A percentile compares a stretch with the other conserved stretches of the same genome.
These are phyloP conservation scores for Triticum dicoccoides DNA, from an alignment of 176 grass and related monocot genomes.

Conservation along the genomic window DNA sequence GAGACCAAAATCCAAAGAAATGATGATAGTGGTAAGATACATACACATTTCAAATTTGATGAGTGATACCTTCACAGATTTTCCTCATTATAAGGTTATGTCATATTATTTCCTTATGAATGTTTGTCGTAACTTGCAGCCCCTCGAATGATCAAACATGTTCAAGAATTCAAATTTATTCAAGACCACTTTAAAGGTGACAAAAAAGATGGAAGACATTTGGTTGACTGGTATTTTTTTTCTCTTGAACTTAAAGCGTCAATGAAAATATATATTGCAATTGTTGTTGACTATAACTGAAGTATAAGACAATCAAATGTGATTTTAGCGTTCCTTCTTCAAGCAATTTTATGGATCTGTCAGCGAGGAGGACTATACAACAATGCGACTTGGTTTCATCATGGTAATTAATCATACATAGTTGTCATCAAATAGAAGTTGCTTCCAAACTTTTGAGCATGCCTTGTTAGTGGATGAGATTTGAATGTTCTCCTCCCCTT, in stretches of 20 bases:
- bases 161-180: conserved; percentile 47
- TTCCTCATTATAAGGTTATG: not conserved
- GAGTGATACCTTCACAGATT: not conserved
- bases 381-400: conserved; percentile 80
- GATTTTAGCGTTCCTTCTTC: conserved; percentile 66
- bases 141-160: conserved; percentile 43
- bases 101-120: not conserved
- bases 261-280: too few relatives aligned
- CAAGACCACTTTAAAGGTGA: conserved; percentile 38
- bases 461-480: not conserved
- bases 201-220: conserved; percentile 38
- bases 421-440: not conserved
- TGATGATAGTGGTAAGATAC: conserved; percentile 34
- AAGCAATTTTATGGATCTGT: conserved; percentile 84
- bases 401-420: conserved; percentile 40
- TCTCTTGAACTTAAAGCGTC: not conserved
- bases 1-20: conserved; percentile 46
- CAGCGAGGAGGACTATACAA: conserved; percentile 65
- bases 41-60: not conserved
- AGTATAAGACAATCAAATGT: not conserved
- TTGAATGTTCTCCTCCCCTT: not conserved
- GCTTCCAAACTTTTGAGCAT: not conserved
- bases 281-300: not conserved
- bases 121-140: conserved; percentile 16
- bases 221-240: conserved; percentile 51